phyloP scores from a whole-genome alignment of 352 stramenopile species.

The Pythium dissotocum region DNA sequence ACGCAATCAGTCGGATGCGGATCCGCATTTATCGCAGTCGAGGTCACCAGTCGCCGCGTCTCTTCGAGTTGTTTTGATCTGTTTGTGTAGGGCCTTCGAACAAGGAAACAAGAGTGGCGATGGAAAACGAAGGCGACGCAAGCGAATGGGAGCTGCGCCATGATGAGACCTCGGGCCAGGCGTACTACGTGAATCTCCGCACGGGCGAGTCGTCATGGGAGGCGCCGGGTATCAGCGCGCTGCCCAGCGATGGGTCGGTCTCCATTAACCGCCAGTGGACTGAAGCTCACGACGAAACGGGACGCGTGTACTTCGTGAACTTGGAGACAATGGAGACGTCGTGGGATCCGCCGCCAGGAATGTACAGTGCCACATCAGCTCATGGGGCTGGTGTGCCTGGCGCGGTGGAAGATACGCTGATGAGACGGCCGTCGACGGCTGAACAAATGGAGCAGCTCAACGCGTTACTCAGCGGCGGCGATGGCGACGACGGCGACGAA shows the following conservation, averaged over 20 bases:
- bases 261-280: constrained; percentile 34
- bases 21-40: not conserved
- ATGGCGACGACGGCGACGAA: constrained; percentile 30
- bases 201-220: constrained; percentile 66
- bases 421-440: constrained; percentile 43
- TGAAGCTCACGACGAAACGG: constrained; percentile 42
- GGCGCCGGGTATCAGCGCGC: constrained; percentile 7
- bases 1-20: constrained; percentile 1
- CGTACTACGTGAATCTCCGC: constrained; percentile 51
- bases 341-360: constrained; percentile 40
- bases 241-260: not conserved
- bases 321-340: constrained; percentile 51
- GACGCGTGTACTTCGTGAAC: constrained; percentile 56
- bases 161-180: constrained; percentile 42
- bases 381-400: not conserved
- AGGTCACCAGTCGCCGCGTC: constrained; percentile 1
- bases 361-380: not conserved
- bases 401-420: not conserved
- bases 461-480: constrained; percentile 48
- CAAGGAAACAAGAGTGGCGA: not conserved
- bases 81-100: not conserved
- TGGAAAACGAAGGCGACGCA: not conserved
- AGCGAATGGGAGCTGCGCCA: constrained; percentile 47
- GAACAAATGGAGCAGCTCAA: constrained; percentile 69
- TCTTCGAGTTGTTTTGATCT: not conserved